Conservation (phyloP, 805 yeast genomes). For the Ogataea glucozyma region DNA sequence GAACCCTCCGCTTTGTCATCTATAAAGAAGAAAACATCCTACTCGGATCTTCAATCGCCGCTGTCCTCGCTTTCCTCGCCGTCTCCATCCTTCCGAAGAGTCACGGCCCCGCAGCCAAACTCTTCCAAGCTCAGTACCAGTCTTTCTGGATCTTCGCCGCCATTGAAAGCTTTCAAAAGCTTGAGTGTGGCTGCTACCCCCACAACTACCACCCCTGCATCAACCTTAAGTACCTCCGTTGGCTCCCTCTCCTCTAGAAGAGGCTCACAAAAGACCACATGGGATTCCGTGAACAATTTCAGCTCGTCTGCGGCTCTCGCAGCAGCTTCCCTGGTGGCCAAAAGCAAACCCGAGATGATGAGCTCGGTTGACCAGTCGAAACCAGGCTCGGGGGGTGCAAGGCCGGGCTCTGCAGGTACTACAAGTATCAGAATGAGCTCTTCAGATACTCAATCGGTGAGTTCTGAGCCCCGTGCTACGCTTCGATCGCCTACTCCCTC, state of each 20-base stretch:
- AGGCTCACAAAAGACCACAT: slow-evolving; percentile 28
- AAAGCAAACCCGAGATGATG: slow-evolving; percentile 32
- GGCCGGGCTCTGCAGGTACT: not conserved
- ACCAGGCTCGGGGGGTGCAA: not conserved
- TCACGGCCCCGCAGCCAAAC: slow-evolving; percentile 2
- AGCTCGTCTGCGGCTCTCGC: slow-evolving; percentile 37
- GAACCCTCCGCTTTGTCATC: not conserved
- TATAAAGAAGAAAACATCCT: slow-evolving; percentile 2
- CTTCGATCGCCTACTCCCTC: slow-evolving; percentile 4
- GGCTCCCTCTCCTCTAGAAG: too few relatives aligned
- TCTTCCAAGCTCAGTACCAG: not conserved
- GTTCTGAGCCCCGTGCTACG: slow-evolving; percentile 1
- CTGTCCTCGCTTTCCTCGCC: slow-evolving; percentile 9
- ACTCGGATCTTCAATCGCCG: slow-evolving; percentile 5
- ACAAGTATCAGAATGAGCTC: not conserved
- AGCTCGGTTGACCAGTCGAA: slow-evolving; percentile 17
- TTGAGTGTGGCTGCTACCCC: not conserved
- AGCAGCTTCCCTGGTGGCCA: slow-evolving; percentile 39
- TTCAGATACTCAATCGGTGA: too few relatives aligned
- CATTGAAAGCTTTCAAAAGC: too few relatives aligned
- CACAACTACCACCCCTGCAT: too few relatives aligned
- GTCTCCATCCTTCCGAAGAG: slow-evolving; percentile 9
- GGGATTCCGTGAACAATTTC: slow-evolving; percentile 31
- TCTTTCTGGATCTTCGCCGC: too few relatives aligned
- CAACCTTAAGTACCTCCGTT: too few relatives aligned